Evolutionary conservation across 441 rosid species (phyloP), one percentile per base, ranked within the genome.

Genomic region (Kokia cookei): DNA sequence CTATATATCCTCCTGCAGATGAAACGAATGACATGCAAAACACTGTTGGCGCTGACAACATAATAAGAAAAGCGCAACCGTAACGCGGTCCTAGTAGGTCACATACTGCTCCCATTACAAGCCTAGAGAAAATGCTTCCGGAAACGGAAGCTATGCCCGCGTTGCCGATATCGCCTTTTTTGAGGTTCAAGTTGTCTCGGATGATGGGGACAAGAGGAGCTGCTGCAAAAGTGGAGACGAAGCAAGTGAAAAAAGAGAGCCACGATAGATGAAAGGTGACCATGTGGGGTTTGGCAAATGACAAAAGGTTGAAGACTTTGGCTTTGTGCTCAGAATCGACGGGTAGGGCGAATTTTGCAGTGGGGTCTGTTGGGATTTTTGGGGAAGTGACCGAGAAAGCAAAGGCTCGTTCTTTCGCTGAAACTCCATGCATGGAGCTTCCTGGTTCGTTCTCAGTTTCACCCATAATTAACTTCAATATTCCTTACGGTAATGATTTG

Each of bases 211-310:
- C 80, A 15, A 84, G 69, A 4, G 87, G 85, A n/a, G 87, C 85
- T 1, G 87, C 87, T 0, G 87, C 87, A 42, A 84, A 84, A 15
- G 87, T 84, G 42, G 87, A 84, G 72, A 84, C 63, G 78, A 84
- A 84, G 75, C 85, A 80, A 69, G 87, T 80, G 81, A 84, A 82
- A 77, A 84, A 84, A 19, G 87, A 84, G 82, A 84, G 74, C 87
- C 87, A 84, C 7, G 82, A 82, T 53, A 84, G 82, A 53, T 84
- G 87, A 71, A 84, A 84, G 0, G 84, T 79, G 73, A 81, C 42
- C 87, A 82, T 82, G 64, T 84, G 87, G 48, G 87, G 87, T 61
- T 80, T 78, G 1, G 87, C 82, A 14, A 82, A 80, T 45, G 87
- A 82, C 14, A 84, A 55, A 22, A 81, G 82, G 65, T 66, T 82